These are phyloP conservation scores for Neoboletus subvelutipes DNA, from an alignment of 768 basidiomycete genomes.

Conservation along the genomic window DNA sequence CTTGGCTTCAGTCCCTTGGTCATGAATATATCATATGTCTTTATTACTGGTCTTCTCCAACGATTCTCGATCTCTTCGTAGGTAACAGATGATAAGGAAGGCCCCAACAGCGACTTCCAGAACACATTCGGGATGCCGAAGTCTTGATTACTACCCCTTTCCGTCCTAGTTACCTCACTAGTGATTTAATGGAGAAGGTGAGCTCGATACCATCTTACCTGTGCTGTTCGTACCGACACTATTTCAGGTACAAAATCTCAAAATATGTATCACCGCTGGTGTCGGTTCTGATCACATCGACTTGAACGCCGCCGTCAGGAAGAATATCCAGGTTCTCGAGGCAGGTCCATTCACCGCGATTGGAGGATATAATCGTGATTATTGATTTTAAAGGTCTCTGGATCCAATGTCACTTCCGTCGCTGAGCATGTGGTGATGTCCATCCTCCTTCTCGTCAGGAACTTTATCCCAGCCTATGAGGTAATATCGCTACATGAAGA, in stretches of 20 bases:
- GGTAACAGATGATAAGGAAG: slow-evolving; percentile 81
- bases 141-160: slow-evolving; percentile 78
- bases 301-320: slow-evolving; percentile 79
- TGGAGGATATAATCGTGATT: neutral
- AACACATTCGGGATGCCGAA: slow-evolving; percentile 76
- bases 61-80: slow-evolving; percentile 21
- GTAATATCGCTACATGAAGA: slow-evolving; percentile 28
- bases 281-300: slow-evolving; percentile 90
- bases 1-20: slow-evolving; percentile 70
- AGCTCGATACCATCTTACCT: neutral
- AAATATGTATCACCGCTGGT: slow-evolving; percentile 85
- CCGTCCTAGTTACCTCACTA: slow-evolving; percentile 42
- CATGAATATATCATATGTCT: slow-evolving; percentile 69
- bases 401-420: slow-evolving; percentile 89
- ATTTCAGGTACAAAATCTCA: slow-evolving; percentile 76
- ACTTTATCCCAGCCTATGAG: slow-evolving; percentile 85
- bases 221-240: neutral
- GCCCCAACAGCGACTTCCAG: slow-evolving; percentile 68
- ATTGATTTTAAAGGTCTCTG: slow-evolving; percentile 50
- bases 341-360: neutral
- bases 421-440: slow-evolving; percentile 90
- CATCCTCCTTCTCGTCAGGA: slow-evolving; percentile 86
- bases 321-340: slow-evolving; percentile 76
- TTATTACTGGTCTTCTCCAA: too few relatives aligned
- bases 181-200: slow-evolving; percentile 45